Evolutionary conservation across 805 yeast species (phyloP), one percentile per base, ranked within the genome.

Genomic region (Myxozyma vanderwaltii): DNA sequence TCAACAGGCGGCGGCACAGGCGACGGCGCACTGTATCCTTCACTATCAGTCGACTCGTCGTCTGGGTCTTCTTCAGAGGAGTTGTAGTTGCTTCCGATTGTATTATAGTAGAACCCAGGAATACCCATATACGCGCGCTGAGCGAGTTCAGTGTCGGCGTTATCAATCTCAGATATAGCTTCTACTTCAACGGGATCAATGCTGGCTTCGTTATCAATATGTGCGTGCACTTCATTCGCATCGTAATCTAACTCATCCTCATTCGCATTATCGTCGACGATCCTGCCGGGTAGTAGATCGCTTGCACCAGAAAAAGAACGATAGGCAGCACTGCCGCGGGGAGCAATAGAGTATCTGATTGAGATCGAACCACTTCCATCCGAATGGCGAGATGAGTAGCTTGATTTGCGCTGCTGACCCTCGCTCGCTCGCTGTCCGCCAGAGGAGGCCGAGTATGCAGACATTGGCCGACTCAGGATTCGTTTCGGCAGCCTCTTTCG

Each of bases 61-160:
- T 62, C 65, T 7, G 43, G 58, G 2, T 62, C 65, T 39, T 62
- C 65, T 47, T 62, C 65, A 2, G 65, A 59, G 19, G 65, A 59
- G 41, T 62, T 55, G 56, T 59, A 61, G 33, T 44, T 58, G 29
- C 61, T 52, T 40, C 45, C 51, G 41, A 31, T 47, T 12, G 45
- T 12, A 41, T 57, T 53, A 26, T 44, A 57, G 23, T 60, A 60
- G 40, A 60, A 60, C 21, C 64, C 61, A 27, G 64, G 59, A 3
- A 57, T 31, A 31, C 61, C 62, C 47, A 47, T 26, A 24, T 47
- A 57, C 21, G 27, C 54, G 31, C 47, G 15, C 19, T 50, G 46
- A 31, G n/a, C 51, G 12, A 31, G 26, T 10, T 26, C 54, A 1
- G n/a, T 38, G 15, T 15, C 17, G 3, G 4, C 46, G 54, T 7